Percentiles rank a stretch among this genome's conserved stretches.
Evolutionary conservation across 2,329 filamentous ascomycete species (phyloP).

Genomic region (Drechslerella coelobrocha): DNA sequence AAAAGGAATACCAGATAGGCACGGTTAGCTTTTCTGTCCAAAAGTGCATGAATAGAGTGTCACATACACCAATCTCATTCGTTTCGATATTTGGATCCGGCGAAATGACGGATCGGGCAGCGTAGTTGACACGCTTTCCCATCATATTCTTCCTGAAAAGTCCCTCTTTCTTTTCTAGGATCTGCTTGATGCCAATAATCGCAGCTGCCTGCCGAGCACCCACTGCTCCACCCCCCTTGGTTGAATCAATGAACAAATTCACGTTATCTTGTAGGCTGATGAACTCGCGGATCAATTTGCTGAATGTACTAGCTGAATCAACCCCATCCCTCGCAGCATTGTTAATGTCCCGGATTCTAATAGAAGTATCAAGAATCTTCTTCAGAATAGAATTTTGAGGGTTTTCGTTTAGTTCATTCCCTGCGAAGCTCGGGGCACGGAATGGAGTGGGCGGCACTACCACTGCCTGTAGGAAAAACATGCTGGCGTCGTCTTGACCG

Average conservation of each 20-base stretch:
- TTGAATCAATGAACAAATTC: constrained; percentile 89
- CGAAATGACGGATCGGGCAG: constrained; percentile 95
- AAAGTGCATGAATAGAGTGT: no score
- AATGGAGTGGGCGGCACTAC: constrained; percentile 92
- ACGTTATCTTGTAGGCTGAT: constrained; percentile 79
- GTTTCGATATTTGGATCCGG: constrained; percentile 98
- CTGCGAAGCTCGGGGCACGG: constrained; percentile 80
- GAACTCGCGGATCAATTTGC: constrained; percentile 53
- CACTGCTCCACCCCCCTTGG: constrained; percentile 73
- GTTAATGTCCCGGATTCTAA: constrained; percentile 64
- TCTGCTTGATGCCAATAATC: constrained; percentile 83
- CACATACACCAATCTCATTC: constrained; percentile 87
- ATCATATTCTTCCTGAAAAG: constrained; percentile 99
- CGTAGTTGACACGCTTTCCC: constrained; percentile 99
- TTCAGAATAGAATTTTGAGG: constrained; percentile 81
- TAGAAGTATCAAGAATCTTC: constrained; percentile 77
- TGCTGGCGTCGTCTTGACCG: constrained; percentile 57
- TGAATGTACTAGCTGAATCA: constrained; percentile 32
- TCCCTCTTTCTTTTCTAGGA: constrained; percentile 97
- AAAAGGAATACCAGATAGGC: neutral
- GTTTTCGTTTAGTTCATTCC: constrained; percentile 82
- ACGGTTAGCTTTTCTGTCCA: neutral
- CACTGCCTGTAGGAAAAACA: constrained; percentile 90
- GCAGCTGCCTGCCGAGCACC: constrained; percentile 72
- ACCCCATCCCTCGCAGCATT: constrained; percentile 16